These are phyloP conservation scores for Geranomyces variabilis DNA, from an alignment of 192 early-diverging fungal species.

Conservation along the genomic window DNA sequence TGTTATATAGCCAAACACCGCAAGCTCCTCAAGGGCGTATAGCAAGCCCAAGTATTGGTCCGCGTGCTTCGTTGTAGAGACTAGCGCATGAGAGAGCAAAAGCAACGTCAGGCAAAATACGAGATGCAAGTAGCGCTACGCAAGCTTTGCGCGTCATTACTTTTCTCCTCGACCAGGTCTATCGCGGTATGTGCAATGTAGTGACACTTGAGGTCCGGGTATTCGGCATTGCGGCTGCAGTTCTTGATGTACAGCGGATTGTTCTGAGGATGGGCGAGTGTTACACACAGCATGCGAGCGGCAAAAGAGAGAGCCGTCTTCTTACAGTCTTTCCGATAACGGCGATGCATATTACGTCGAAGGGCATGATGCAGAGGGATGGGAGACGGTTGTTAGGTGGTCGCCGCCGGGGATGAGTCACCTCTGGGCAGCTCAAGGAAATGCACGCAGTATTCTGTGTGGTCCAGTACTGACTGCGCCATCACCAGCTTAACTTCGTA, in stretches of 20 bases:
- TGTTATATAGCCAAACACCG: slow-evolving; percentile 86
- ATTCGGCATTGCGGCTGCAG: slow-evolving; percentile 60
- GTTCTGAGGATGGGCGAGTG: slow-evolving; percentile 54
- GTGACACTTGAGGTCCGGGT: slow-evolving; percentile 85
- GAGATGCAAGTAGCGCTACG: slow-evolving; percentile 1
- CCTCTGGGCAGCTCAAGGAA: no score
- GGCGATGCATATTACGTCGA: slow-evolving; percentile 44
- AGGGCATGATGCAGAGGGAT: slow-evolving; percentile 4
- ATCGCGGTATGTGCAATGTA: slow-evolving; percentile 89
- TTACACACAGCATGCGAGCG: neutral
- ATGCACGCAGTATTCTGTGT: no score
- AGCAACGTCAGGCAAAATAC: neutral
- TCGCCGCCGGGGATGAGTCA: neutral
- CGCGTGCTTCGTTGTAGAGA: slow-evolving; percentile 62
- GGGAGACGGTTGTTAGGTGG: neutral
- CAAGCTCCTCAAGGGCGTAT: slow-evolving; percentile 86
- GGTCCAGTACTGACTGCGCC: no score
- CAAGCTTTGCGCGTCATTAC: slow-evolving; percentile 33
- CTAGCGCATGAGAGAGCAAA: slow-evolving; percentile 25
- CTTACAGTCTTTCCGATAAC: slow-evolving; percentile 47
- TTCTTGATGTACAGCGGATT: slow-evolving; percentile 85
- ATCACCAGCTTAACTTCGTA: no score
- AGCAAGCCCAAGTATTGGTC: slow-evolving; percentile 89
- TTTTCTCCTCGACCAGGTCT: slow-evolving; percentile 88
- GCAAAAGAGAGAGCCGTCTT: neutral